Evolutionary conservation across 352 stramenopile species (phyloP).

Genomic region (Phytophthora constricta): DNA sequence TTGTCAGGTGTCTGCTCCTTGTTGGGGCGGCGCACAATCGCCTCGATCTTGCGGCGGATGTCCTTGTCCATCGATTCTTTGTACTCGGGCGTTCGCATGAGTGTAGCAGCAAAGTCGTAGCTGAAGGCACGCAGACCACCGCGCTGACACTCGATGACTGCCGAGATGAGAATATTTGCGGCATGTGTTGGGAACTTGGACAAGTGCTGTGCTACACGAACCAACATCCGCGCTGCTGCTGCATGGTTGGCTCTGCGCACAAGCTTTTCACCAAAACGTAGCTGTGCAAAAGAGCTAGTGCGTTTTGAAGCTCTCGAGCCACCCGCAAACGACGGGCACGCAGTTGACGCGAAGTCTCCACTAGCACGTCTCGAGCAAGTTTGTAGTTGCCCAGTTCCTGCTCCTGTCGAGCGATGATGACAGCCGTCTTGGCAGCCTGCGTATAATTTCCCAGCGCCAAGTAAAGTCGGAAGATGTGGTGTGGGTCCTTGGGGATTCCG

Average conservation of each 20-base stretch:
- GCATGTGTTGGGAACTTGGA: conserved; percentile 94
- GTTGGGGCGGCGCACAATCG: conserved; percentile 92
- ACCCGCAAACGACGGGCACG: conserved; percentile 89
- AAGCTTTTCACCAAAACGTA: conserved; percentile 95
- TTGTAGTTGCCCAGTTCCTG: conserved; percentile 95
- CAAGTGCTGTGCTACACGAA: conserved; percentile 91
- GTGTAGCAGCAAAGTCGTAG: conserved; percentile 92
- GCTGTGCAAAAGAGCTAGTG: conserved; percentile 93
- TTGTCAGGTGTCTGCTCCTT: conserved; percentile 83
- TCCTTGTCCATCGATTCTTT: conserved; percentile 89
- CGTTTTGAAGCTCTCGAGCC: conserved; percentile 83
- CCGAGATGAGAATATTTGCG: conserved; percentile 92
- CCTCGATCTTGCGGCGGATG: conserved; percentile 94
- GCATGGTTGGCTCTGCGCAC: conserved; percentile 89
- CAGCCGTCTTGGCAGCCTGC: conserved; percentile 92
- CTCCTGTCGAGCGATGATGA: conserved; percentile 95
- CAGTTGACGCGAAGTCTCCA: conserved; percentile 91
- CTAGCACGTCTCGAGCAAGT: conserved; percentile 90
- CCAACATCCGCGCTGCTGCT: conserved; percentile 88
- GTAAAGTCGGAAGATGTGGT: conserved; percentile 96
- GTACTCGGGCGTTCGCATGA: conserved; percentile 91
- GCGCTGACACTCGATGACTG: conserved; percentile 94
- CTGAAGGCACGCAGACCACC: conserved; percentile 89
- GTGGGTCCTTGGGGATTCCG: conserved; percentile 93
- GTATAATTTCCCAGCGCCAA: conserved; percentile 94